phyloP scores from a whole-genome alignment of 2,329 filamentous ascomycete genomes.

The Parascedosporium putredinis region DNA sequence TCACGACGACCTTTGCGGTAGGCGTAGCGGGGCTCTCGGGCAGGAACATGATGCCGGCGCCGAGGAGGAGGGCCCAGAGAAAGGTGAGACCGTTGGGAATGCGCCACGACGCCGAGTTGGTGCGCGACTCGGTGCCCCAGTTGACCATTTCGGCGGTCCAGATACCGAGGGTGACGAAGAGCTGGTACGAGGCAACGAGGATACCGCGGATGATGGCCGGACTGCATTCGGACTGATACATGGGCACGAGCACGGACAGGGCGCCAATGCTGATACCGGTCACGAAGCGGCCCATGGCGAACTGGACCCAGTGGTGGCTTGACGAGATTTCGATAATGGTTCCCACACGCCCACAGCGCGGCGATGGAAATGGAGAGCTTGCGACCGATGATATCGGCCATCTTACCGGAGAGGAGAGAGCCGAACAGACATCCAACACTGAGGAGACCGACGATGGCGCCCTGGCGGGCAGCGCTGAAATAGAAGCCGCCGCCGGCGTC shows the following conservation, averaged over 20 bases:
- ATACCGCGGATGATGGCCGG: slow-evolving; percentile 55
- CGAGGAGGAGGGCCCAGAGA: slow-evolving; percentile 42
- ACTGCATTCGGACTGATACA: slow-evolving; percentile 59
- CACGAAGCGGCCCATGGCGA: slow-evolving; percentile 54
- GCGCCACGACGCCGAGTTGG: slow-evolving; percentile 46
- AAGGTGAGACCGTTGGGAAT: slow-evolving; percentile 50
- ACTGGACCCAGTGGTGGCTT: slow-evolving; percentile 46
- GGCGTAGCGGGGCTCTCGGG: slow-evolving; percentile 45
- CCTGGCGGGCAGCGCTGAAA: slow-evolving; percentile 50
- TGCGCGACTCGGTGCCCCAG: slow-evolving; percentile 43
- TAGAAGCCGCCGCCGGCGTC: slow-evolving; percentile 25
- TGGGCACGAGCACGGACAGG: slow-evolving; percentile 52
- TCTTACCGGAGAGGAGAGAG: slow-evolving; percentile 45
- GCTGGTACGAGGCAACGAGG: slow-evolving; percentile 55
- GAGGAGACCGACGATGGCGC: slow-evolving; percentile 53
- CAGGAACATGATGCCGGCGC: slow-evolving; percentile 38
- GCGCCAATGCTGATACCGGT: slow-evolving; percentile 56
- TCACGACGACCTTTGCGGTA: slow-evolving; percentile 35
- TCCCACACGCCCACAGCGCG: slow-evolving; percentile 53
- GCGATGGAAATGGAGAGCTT: slow-evolving; percentile 51
- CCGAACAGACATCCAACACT: slow-evolving; percentile 50
- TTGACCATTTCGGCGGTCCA: slow-evolving; percentile 49
- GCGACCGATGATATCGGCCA: slow-evolving; percentile 53
- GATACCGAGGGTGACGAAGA: slow-evolving; percentile 61
- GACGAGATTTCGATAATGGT: slow-evolving; percentile 55